Base-by-base conservation (phyloP, 2,329 filamentous ascomycete species). In the Bipolaris gigantea region DNA sequence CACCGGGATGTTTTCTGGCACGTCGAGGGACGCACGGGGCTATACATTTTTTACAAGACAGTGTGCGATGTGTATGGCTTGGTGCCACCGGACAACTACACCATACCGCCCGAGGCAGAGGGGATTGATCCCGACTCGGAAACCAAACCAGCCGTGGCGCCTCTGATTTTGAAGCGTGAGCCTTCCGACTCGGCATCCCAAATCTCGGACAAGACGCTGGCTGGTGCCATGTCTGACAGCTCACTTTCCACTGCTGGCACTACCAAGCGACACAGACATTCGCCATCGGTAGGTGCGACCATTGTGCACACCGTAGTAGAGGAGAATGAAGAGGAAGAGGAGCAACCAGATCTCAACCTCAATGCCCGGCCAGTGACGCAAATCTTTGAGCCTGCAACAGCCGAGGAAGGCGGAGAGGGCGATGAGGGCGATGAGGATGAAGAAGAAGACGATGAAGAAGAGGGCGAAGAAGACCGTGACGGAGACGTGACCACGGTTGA, bases 11-110 rank as follows among this genome's bases (percentile, higher is more conserved):
- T 97, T 48, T 99, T 97, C 74, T 97, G 93, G 92, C 86, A 89
- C 36, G 88, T 97, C 1, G 94, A 99, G 76, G 85, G 85, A 9
- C 86, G 92, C 72, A 91, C 90, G n/a, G 94, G 94, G 0, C 79
- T 99, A 10, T 99, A 99, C 73, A 85, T 96, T 53, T 88, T 99
- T 69, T 99, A 97, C 82, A 97, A 97, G 81, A 94, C 89, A 0
- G 92, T 97, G 19, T 97, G 93, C 75, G 94, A 99, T 73, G 83
- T 88, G 64, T 97, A 96, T 75, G 88, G 89, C 63, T 81, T 97
- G 56, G 86, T 99, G 27, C 92, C 92, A 1, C 87, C 90, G 46
- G 94, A 97, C 76, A 97, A 95, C 72, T 97, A 97, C 77, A 97
- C 95, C 56, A 86, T 99, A 40, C 93, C 94, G 0, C 85, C 89